phyloP scores from a whole-genome alignment of 2,329 filamentous ascomycete genomes.

The Diaporthe sp. region DNA sequence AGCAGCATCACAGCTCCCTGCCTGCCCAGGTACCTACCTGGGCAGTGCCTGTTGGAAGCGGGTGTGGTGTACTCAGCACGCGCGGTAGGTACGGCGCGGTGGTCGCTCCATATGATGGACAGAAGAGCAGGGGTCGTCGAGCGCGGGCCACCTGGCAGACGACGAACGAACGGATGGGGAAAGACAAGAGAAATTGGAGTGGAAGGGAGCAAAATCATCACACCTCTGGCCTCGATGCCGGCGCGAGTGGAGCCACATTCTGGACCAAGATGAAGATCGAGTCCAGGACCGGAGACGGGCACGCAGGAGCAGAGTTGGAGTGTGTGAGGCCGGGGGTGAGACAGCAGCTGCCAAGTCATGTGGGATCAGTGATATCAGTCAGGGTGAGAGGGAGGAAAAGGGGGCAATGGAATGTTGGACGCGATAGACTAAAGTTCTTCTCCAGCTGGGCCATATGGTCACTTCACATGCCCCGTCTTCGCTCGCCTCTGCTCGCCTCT shows the following conservation, averaged over 20 bases:
- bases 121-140: not conserved
- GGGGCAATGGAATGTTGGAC: not conserved
- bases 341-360: not conserved
- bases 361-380: not conserved
- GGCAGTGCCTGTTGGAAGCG: not conserved
- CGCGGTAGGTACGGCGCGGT: no score
- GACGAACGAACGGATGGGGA: conserved; percentile 18
- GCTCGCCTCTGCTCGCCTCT: not conserved
- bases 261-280: not conserved
- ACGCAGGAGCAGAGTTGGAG: not conserved
- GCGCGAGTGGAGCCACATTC: not conserved
- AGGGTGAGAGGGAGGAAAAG: no score
- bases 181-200: conserved; percentile 30
- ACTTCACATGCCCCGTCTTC: not conserved
- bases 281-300: not conserved
- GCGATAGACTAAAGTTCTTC: not conserved
- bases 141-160: conserved; percentile 14
- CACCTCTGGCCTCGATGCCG: conserved; percentile 1
- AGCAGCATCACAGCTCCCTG: no score
- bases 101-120: not conserved
- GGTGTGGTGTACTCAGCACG: no score
- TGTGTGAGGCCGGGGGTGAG: not conserved
- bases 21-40: conserved; percentile 14
- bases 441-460: not conserved
- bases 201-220: not conserved